Evolutionary conservation across 441 rosid species (phyloP), one percentile per base, ranked within the genome.

Genomic region (Daphne laureola): DNA sequence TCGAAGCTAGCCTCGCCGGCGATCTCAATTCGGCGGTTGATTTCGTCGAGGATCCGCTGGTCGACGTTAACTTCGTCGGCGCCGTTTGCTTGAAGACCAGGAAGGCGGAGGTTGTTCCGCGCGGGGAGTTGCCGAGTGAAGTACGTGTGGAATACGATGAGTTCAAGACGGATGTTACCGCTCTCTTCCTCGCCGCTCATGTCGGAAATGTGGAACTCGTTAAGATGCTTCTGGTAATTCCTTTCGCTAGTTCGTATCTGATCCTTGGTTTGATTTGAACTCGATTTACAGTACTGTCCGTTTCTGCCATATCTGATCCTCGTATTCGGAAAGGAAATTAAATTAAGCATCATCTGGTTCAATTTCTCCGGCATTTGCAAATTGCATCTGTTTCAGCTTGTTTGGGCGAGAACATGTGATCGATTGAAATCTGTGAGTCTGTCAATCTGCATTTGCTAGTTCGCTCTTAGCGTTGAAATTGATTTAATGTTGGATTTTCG

Each of bases 141-240:
- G 87, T 85, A 17, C 56, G 67, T 31, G 74, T 87, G 0, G 88
- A 75, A 64, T 79, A 73, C 54, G 92, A 83, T 69, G 99, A 93
- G 81, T 81, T 90, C 57, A 87, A 73, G 74, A 85, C 95, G n/a
- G 96, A 90, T 49, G 97, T 93, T 36, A 78, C 93, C 12, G 81
- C 98, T 52, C 71, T 93, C 61, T 87, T 90, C 70, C 81, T 90
- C 65, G 93, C 96, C 48, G 90, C 72, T 46, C 92, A 82, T 43
- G 71, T 68, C 27, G 97, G 97, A 71, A 85, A 81, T 72, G 78
- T 73, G 9, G 68, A 78, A 55, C 83, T 93, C 66, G 87, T 90
- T 43, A 93, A 77, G 84, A 69, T 71, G 55, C 51, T 93, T 43
- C 83, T 93, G 89, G 98, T 93, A 81, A 74, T 21, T 46, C 36